A percentile compares a stretch with the other conserved stretches of the same genome.
phyloP scores from a whole-genome alignment of 1,139 yeast genomes.

The Saccharomyces hybrid region DNA sequence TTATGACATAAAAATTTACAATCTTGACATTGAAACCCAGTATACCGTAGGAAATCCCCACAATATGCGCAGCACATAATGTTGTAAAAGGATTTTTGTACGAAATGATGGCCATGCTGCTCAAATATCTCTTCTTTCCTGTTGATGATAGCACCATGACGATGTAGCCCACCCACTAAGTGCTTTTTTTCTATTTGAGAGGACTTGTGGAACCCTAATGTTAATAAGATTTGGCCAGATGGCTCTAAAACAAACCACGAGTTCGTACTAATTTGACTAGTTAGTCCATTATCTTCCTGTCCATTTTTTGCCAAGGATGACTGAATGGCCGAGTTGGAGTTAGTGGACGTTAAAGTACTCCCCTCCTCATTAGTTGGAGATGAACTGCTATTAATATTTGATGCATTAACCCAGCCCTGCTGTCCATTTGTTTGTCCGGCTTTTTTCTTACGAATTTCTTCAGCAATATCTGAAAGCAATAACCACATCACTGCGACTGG shows the following conservation, averaged over 20 bases:
- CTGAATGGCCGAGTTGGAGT: conserved; percentile 6
- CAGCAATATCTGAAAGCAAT: conserved; percentile 80
- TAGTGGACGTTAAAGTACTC: background rate
- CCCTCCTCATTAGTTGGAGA: conserved; percentile 11
- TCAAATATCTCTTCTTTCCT: conserved; percentile 91
- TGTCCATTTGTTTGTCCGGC: conserved; percentile 66
- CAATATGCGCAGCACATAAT: conserved; percentile 96
- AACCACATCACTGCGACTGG: conserved; percentile 97
- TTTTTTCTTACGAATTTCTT: conserved; percentile 84
- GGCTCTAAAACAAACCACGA: conserved; percentile 95
- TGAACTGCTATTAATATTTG: conserved; percentile 35
- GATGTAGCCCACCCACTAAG: conserved; percentile 59
- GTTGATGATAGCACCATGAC: conserved; percentile 96
- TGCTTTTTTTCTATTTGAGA: conserved; percentile 42
- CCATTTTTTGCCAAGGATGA: background rate
- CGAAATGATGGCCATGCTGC: conserved; percentile 95
- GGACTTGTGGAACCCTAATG: conserved; percentile 70
- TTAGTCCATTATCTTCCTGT: background rate
- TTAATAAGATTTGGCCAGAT: conserved; percentile 76
- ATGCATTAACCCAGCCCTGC: conserved; percentile 85
- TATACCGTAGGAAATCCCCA: conserved; percentile 86
- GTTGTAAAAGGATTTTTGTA: conserved; percentile 88
- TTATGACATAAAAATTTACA: conserved; percentile 91
- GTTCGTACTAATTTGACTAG: conserved; percentile 38
- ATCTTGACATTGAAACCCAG: conserved; percentile 95